phyloP scores from a whole-genome alignment of 148 eudicot genomes.

The Camellia sinensis region DNA sequence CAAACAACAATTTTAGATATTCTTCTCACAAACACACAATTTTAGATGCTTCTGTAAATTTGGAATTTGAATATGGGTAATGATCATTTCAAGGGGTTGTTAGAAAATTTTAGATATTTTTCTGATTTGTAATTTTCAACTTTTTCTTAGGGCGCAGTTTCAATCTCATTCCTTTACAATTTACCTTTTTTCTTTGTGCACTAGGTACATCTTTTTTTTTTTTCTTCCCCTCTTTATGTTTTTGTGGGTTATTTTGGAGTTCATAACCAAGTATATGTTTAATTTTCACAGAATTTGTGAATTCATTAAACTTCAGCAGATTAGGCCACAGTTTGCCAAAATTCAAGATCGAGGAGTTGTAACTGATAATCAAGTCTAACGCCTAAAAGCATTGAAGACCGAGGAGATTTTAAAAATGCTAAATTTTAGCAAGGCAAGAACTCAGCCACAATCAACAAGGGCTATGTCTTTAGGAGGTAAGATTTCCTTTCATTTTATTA shows the following conservation, averaged over 20 bases:
- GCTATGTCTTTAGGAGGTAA: slow-evolving; percentile 47
- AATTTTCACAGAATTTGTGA: background rate
- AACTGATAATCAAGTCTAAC: slow-evolving; percentile 1
- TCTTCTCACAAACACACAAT: background rate
- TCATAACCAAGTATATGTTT: background rate
- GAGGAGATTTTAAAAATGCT: slow-evolving; percentile 31
- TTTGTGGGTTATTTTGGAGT: background rate
- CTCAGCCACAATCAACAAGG: slow-evolving; percentile 42
- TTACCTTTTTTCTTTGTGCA: no score
- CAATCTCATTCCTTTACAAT: background rate
- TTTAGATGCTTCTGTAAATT: background rate
- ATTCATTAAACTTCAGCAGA: slow-evolving; percentile 3
- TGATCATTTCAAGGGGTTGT: background rate
- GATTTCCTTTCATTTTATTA: slow-evolving; percentile 11
- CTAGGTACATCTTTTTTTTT: no score
- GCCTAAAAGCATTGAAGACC: background rate
- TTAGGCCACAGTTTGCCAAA: background rate
- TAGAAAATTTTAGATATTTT: background rate
- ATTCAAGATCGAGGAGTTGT: slow-evolving; percentile 5
- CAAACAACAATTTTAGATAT: background rate
- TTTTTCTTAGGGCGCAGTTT: background rate
- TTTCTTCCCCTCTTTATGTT: background rate
- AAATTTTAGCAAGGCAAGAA: slow-evolving; percentile 38
- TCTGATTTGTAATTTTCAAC: background rate
- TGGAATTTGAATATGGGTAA: background rate